Evolutionary conservation across 177 flowering plant genomes (phyloP).

Genomic region (Telopea speciosissima): DNA sequence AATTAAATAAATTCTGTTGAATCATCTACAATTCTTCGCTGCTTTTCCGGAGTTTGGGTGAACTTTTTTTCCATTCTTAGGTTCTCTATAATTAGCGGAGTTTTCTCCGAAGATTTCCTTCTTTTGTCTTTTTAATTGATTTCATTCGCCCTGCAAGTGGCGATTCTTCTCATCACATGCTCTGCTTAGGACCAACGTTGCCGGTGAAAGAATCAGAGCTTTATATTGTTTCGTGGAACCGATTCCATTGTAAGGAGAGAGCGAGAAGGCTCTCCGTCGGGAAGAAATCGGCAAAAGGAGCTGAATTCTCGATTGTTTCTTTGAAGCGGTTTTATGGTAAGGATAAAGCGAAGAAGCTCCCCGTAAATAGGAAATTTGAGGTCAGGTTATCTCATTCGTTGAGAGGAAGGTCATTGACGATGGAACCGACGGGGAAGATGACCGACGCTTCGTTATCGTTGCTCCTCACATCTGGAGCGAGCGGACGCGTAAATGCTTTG

Average conservation of each 20-base stretch:
- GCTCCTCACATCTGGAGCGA: slow-evolving; percentile 63
- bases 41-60: too few relatives aligned
- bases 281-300: background rate
- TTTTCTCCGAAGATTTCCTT: background rate
- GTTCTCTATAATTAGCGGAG: background rate
- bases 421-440: slow-evolving; percentile 12
- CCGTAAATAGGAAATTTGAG: background rate
- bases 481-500: slow-evolving; percentile 50
- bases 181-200: background rate
- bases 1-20: too few relatives aligned
- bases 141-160: background rate
- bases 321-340: background rate
- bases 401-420: slow-evolving; percentile 2
- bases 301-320: background rate
- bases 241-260: background rate
- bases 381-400: background rate
- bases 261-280: background rate
- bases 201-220: background rate
- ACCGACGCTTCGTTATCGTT: slow-evolving; percentile 18
- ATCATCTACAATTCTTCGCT: too few relatives aligned
- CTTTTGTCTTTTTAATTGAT: background rate
- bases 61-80: background rate
- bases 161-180: background rate
- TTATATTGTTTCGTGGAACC: background rate
- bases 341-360: background rate